Base-by-base conservation (phyloP, 106 monocot genomes). In the Vanilla planifolia region DNA sequence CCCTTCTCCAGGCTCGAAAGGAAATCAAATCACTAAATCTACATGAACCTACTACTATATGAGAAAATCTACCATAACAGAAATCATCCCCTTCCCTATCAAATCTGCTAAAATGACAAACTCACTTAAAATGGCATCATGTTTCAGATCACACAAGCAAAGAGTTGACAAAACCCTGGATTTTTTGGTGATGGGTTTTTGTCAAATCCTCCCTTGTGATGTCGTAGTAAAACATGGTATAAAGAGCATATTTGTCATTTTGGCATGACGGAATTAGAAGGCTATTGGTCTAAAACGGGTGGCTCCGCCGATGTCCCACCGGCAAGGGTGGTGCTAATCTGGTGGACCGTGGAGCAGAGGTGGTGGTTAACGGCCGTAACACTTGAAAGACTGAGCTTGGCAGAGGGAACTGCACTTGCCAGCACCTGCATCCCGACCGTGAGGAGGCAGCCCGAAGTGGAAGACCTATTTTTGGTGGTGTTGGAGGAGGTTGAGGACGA, bases 381-480 rank as follows among this genome's bases (percentile, higher is more conserved):
- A 55, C 79, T 98, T 1, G 96, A 81, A 5, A 98, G 79, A 66
- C 79, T 98, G 40, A 91, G 73, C 77, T 98, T 98, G 3, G 96
- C 84, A 0, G 96, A 82, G 0, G 81, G 79, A 10, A 87, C 81
- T 5, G 91, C 68, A 64, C 87, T 98, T 5, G 81, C 79, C 36
- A 88, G 75, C 6, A 84, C 79, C 67, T 98, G 96, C 55, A 84
- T 69, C 26, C 81, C 84, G 15, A 88, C 75, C 0, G 91, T 91
- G 6, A 98, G 74, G 40, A 98, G 87, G 64, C 86, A 87, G 2
- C 90, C 89, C 20, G 2, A 19, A 17, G 68, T 0, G 22, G 42
- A 4, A 0, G 51, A n/a, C 51, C 5, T 48, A 35, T 19, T 48
- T 14, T 26, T 40, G 23, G 65, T 26, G 43, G 23, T 43, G 63